Conservation (phyloP, 257 asterid species). For the Primulina eburnea region DNA sequence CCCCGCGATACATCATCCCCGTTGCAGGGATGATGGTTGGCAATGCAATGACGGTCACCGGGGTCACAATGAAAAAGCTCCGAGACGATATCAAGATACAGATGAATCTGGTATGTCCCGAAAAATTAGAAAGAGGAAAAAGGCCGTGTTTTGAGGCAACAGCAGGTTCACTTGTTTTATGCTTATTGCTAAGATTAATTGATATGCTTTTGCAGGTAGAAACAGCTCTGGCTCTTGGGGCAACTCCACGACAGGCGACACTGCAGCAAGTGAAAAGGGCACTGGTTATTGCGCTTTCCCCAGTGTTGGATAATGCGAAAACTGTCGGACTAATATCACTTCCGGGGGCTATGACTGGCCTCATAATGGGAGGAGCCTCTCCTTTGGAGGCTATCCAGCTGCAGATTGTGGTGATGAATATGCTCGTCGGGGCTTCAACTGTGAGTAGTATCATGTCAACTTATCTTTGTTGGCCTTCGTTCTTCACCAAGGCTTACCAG, state of each 20-base stretch:
- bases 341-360: constrained; percentile 98
- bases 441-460: constrained; percentile 81
- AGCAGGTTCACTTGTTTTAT: background rate
- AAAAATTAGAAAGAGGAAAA: background rate
- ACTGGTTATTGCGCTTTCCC: constrained; percentile 76
- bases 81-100: constrained; percentile 91
- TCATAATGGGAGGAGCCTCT: constrained; percentile 97
- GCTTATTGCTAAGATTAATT: background rate
- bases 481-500: constrained; percentile 88
- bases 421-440: constrained; percentile 84
- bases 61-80: constrained; percentile 86
- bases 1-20: constrained; percentile 83
- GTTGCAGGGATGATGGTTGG: constrained; percentile 98
- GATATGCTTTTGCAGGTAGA: constrained; percentile 51
- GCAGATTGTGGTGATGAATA: constrained; percentile 87
- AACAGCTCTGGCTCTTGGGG: constrained; percentile 90
- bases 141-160: no score
- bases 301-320: constrained; percentile 86
- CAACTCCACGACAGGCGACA: constrained; percentile 92
- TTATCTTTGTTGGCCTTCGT: constrained; percentile 83
- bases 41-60: constrained; percentile 91
- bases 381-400: constrained; percentile 85
- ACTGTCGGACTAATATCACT: constrained; percentile 85
- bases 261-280: constrained; percentile 82
- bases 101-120: constrained; percentile 43